phyloP scores from a whole-genome alignment of 1,284 basidiomycete genomes.

The Cutaneotrichosporon sp. region DNA sequence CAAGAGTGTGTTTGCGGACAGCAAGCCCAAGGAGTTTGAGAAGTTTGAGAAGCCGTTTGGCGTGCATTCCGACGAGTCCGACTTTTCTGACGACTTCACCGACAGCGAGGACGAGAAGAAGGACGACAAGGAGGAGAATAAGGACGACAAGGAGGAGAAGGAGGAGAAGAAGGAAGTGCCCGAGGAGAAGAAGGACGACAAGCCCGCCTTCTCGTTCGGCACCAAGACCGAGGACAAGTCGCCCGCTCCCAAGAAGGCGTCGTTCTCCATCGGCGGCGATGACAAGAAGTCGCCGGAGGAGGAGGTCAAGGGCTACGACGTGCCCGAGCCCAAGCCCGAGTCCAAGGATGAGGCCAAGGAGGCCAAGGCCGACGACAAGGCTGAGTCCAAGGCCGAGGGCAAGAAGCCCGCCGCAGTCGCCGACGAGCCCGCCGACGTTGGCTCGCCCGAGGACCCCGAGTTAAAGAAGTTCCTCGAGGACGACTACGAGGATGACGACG shows the following conservation, averaged over 20 bases:
- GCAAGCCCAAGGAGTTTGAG: constrained; percentile 1
- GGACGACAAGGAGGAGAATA: constrained; percentile 5
- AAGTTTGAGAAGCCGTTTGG: not conserved
- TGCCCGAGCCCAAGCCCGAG: not conserved
- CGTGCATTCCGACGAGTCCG: not conserved
- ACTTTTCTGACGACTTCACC: constrained; percentile 1
- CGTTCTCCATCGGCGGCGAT: not conserved
- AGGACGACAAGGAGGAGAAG: constrained; percentile 11
- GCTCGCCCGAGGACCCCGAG: constrained; percentile 3
- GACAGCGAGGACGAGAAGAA: not conserved
- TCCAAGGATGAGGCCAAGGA: constrained; percentile 3
- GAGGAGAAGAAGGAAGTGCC: too few species aligned
- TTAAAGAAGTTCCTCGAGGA: constrained; percentile 19
- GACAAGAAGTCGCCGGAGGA: not conserved
- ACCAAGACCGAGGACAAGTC: constrained; percentile 2
- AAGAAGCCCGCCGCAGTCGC: not conserved
- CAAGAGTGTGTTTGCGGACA: constrained; percentile 24
- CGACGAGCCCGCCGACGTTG: not conserved
- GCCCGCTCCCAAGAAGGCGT: not conserved
- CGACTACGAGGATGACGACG: constrained; percentile 23
- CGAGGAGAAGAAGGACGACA: not conserved
- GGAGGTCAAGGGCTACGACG: not conserved
- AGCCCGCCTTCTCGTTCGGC: constrained; percentile 4
- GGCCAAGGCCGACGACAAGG: not conserved
- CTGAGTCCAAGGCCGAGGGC: not conserved